These are phyloP conservation scores for Colletotrichum caudatum DNA, from an alignment of 2,329 filamentous ascomycete genomes.

Conservation along the genomic window DNA sequence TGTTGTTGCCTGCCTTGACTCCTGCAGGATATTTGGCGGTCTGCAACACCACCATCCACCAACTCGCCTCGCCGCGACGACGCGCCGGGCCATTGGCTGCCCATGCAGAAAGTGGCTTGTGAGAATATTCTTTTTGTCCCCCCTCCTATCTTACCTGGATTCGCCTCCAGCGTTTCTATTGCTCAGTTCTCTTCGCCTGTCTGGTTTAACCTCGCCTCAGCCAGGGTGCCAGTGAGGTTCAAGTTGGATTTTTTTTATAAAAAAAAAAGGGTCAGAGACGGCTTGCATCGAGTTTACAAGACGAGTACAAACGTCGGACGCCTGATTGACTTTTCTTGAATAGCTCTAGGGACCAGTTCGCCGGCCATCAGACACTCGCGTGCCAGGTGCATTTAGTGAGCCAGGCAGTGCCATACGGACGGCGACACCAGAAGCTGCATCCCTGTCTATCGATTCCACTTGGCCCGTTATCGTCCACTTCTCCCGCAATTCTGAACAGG, in stretches of 20 bases:
- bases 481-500: constrained; percentile 16
- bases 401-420: background rate
- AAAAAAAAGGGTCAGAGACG: constrained; percentile 8
- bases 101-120: constrained; percentile 37
- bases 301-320: background rate
- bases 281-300: background rate
- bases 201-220: constrained; percentile 22
- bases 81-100: constrained; percentile 32
- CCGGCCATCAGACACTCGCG: constrained; percentile 6
- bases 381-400: constrained; percentile 5
- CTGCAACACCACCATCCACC: constrained; percentile 36
- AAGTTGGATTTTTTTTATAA: too few species aligned
- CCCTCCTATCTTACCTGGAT: background rate
- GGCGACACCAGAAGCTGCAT: constrained; percentile 29
- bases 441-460: constrained; percentile 34
- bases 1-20: constrained; percentile 17
- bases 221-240: background rate
- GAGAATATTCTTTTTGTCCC: constrained; percentile 12
- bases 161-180: constrained; percentile 27
- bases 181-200: constrained; percentile 15
- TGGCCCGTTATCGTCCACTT: constrained; percentile 24
- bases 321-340: constrained; percentile 15
- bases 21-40: constrained; percentile 38
- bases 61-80: constrained; percentile 29
- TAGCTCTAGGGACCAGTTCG: background rate